A percentile compares a stretch with the other conserved stretches of the same genome.
Evolutionary conservation across 352 stramenopile genomes (phyloP).

Genomic region (Globisporangium cederbergense): DNA sequence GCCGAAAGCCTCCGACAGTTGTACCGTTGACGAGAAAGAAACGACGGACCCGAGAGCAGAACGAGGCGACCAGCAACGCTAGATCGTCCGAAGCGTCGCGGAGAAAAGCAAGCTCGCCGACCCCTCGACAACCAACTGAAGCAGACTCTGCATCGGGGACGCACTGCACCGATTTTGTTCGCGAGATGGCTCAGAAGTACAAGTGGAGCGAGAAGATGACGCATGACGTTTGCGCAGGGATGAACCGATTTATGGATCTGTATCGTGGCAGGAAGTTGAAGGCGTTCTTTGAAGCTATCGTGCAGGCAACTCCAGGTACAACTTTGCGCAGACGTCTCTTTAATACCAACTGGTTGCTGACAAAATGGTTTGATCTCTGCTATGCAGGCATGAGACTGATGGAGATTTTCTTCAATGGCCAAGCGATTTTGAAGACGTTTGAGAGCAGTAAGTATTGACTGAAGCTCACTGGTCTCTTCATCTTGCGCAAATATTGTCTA

Average conservation of each 20-base stretch:
- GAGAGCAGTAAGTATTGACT: constrained; percentile 31
- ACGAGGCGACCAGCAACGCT: not conserved
- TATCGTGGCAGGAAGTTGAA: constrained; percentile 40
- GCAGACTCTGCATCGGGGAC: not conserved
- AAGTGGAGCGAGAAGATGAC: constrained; percentile 33
- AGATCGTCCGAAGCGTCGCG: not conserved
- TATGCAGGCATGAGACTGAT: constrained; percentile 28
- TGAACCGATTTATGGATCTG: constrained; percentile 36
- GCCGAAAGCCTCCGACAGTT: not conserved
- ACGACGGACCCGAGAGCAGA: not conserved
- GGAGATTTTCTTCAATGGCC: constrained; percentile 27
- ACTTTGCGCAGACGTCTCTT: no score
- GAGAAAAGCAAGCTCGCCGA: not conserved
- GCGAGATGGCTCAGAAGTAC: constrained; percentile 29
- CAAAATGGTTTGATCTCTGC: not conserved
- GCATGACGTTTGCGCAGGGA: constrained; percentile 28
- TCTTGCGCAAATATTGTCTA: not conserved
- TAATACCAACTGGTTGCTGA: constrained; percentile 3
- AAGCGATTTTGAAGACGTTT: constrained; percentile 41
- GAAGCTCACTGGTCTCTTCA: not conserved
- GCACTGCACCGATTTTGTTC: constrained; percentile 31
- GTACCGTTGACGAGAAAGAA: constrained; percentile 8
- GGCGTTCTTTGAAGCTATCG: constrained; percentile 33
- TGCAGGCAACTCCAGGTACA: constrained; percentile 35
- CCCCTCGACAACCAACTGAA: not conserved